Percentiles rank a stretch among this genome's conserved stretches.
Evolutionary conservation across 2,329 filamentous ascomycete genomes (phyloP).

Genomic region (Akanthomyces muscarius): DNA sequence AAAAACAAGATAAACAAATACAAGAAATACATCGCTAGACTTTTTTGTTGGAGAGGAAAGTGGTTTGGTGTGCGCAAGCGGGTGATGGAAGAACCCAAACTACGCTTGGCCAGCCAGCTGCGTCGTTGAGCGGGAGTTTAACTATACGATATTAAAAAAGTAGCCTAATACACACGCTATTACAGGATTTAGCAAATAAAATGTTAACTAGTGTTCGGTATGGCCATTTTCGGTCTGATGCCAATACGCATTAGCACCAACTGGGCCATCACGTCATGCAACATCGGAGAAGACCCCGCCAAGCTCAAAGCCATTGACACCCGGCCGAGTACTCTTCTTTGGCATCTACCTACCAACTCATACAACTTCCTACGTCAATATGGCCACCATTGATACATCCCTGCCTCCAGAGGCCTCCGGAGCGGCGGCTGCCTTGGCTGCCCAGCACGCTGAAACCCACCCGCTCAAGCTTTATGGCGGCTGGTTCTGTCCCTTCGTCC

Average conservation of each 20-base stretch:
- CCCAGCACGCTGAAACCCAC: conserved; percentile 43
- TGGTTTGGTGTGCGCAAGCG: background rate
- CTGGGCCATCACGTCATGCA: conserved; percentile 2
- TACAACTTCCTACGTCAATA: conserved; percentile 22
- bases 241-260: background rate
- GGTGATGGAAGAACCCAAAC: background rate
- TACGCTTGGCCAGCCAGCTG: background rate
- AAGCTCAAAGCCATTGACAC: background rate
- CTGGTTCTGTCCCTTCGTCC: conserved; percentile 71
- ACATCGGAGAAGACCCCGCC: background rate
- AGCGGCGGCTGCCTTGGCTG: conserved; percentile 44
- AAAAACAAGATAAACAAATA: background rate
- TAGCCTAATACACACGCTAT: no score
- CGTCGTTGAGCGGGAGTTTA: background rate
- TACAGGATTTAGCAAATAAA: background rate
- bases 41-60: no score
- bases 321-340: background rate
- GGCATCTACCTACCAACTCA: background rate
- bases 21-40: background rate
- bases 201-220: background rate
- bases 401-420: conserved; percentile 46
- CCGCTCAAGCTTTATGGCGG: conserved; percentile 64
- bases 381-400: conserved; percentile 46
- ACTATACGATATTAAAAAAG: no score
- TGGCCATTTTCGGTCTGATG: background rate